A percentile compares a stretch with the other conserved stretches of the same genome.
phyloP scores from a whole-genome alignment of 176 grass and related monocot species.

The Musa beccarii region DNA sequence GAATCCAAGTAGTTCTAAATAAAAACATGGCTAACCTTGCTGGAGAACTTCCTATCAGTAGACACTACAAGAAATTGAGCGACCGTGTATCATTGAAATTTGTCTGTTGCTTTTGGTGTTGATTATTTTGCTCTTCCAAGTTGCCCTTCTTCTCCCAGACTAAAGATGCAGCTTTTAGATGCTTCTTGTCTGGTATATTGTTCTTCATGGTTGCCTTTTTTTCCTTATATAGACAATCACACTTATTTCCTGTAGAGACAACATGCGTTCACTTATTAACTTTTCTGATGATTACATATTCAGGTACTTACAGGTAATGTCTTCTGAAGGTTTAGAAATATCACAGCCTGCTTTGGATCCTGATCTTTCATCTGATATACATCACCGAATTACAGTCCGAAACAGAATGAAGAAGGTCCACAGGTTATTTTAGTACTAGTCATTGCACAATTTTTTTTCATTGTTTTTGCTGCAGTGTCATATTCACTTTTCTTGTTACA shows the following conservation, averaged over 20 bases:
- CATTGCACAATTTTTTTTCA: not conserved
- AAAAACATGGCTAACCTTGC: no score
- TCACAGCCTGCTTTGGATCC: conserved; percentile 90
- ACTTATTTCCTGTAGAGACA: not conserved
- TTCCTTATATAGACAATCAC: conserved; percentile 1
- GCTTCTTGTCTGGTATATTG: not conserved
- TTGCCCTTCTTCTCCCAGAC: no score
- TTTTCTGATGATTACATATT: not conserved
- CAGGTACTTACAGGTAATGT: conserved; percentile 96
- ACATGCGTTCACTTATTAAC: not conserved
- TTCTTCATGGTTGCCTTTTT: not conserved
- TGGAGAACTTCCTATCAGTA: no score
- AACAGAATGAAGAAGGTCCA: conserved; percentile 84
- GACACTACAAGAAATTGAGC: no score
- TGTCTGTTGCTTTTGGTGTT: no score
- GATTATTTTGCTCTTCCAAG: no score
- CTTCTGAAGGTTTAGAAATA: conserved; percentile 93
- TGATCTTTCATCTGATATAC: conserved; percentile 84
- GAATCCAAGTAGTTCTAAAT: not conserved
- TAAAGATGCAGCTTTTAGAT: no score
- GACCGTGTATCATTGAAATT: no score
- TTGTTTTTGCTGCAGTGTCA: not conserved
- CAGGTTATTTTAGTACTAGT: conserved; percentile 39
- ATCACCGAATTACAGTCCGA: conserved; percentile 84
- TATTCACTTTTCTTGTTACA: conserved; percentile 10